Evolutionary conservation across 768 basidiomycete genomes (phyloP), one percentile per base, ranked within the genome.

Genomic region (Lanmaoa pseudosensibilis): DNA sequence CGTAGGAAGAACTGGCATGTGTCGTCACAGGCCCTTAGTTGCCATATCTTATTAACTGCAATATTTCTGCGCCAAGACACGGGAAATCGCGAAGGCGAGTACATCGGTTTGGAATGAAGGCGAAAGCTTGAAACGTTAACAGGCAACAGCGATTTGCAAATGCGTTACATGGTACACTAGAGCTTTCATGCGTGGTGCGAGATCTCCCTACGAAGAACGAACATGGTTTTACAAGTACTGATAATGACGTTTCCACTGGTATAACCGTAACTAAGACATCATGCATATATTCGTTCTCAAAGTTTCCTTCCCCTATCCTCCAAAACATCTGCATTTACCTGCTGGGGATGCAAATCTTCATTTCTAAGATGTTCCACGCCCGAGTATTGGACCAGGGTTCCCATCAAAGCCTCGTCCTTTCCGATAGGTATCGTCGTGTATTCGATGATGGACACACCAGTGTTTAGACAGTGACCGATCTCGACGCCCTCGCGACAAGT

Each of bases 381-480:
- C 41, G 81, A 85, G 60, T 78, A 89, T 62, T 77, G 74, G 36
- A 79, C 69, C 33, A 91, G 57, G 23, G 62, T 67, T 27, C 79
- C 82, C 56, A 62, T 56, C 49, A 67, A 49, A 46, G 40, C 44
- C 9, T 46, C 41, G 33, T 52, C 55, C 48, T 40, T 53, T 38
- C 51, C 53, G n/a, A 18, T 46, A 62, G 30, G 75, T 67, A 32
- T 66, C 50, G 37, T 69, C 64, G 19, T 72, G 66, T 44, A 90
- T 62, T 89, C 87, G 23, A 90, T 70, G 16, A 83, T 70, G 23
- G 84, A 82, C 47, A 92, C 77, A 4, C 65, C 65, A 5, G 72
- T 73, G 47, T 71, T 63, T 33, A 56, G 27, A 46, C 38, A 69
- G 25, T 46, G 66, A 44, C 69, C 67, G 21, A 67, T 58, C n/a